A percentile compares a stretch with the other conserved stretches of the same genome.
These are phyloP conservation scores for Citrus hindsii DNA, from an alignment of 345 rosid species.

Conservation along the genomic window DNA sequence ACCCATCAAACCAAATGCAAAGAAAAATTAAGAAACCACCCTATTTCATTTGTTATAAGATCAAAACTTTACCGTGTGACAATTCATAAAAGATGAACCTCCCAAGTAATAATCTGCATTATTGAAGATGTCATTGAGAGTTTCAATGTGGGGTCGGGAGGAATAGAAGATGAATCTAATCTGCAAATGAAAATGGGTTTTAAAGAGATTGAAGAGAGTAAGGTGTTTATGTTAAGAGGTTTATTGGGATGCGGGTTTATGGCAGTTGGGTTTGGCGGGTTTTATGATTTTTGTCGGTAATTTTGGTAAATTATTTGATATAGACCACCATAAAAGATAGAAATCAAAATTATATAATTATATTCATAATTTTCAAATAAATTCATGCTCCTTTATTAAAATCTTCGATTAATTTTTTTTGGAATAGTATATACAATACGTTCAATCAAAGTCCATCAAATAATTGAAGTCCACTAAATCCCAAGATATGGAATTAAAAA, in stretches of 20 bases:
- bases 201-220: background rate
- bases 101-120: background rate
- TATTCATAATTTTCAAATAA: too few relatives aligned
- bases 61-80: background rate
- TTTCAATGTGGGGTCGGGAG: slow-evolving; percentile 8
- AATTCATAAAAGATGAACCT: background rate
- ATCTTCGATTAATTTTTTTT: too few relatives aligned
- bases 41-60: background rate
- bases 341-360: background rate
- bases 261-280: slow-evolving; percentile 26
- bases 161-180: slow-evolving; percentile 19
- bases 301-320: background rate
- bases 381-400: too few relatives aligned
- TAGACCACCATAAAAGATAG: background rate
- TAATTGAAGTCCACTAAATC: too few relatives aligned
- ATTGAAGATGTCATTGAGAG: slow-evolving; percentile 17
- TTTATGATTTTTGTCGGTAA: slow-evolving; percentile 5
- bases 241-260: slow-evolving; percentile 20
- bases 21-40: background rate
- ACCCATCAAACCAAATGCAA: slow-evolving; percentile 18
- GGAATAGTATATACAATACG: too few relatives aligned
- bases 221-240: background rate
- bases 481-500: too few relatives aligned
- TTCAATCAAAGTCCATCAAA: too few relatives aligned
- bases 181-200: background rate